These are phyloP conservation scores for Solanum medicagineum DNA, from an alignment of 257 asterid species.

Conservation along the genomic window DNA sequence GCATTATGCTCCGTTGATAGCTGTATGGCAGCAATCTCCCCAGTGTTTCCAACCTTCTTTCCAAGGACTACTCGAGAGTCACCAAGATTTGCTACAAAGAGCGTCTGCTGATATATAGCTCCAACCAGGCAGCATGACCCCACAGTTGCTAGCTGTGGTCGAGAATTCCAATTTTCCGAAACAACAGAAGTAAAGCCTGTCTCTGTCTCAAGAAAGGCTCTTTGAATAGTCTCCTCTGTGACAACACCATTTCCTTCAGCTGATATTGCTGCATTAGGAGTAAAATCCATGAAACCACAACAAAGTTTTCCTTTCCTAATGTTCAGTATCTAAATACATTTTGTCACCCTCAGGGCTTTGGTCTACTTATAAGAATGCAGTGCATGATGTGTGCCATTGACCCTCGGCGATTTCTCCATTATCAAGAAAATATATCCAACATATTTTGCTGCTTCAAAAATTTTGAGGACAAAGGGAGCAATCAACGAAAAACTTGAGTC, in stretches of 20 bases:
- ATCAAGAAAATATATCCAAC: not conserved
- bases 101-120: slow-evolving; percentile 22
- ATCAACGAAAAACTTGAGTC: not conserved
- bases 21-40: slow-evolving; percentile 21
- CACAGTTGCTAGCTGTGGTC: slow-evolving; percentile 71
- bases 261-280: slow-evolving; percentile 20
- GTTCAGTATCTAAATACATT: not conserved
- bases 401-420: not conserved
- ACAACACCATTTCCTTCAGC: slow-evolving; percentile 15
- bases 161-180: slow-evolving; percentile 17
- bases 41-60: slow-evolving; percentile 20
- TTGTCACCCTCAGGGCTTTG: not conserved
- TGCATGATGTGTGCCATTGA: not conserved
- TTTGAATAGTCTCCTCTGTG: slow-evolving; percentile 15
- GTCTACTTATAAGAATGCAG: not conserved
- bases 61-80: slow-evolving; percentile 29
- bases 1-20: slow-evolving; percentile 28
- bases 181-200: slow-evolving; percentile 20
- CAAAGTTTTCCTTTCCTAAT: not conserved
- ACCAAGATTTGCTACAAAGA: slow-evolving; percentile 28
- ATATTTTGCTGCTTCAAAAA: not conserved
- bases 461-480: not conserved
- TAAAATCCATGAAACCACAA: slow-evolving; percentile 9
- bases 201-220: slow-evolving; percentile 25
- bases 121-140: slow-evolving; percentile 79